Conservation (phyloP, 441 rosid species). For the Capsella rubella region DNA sequence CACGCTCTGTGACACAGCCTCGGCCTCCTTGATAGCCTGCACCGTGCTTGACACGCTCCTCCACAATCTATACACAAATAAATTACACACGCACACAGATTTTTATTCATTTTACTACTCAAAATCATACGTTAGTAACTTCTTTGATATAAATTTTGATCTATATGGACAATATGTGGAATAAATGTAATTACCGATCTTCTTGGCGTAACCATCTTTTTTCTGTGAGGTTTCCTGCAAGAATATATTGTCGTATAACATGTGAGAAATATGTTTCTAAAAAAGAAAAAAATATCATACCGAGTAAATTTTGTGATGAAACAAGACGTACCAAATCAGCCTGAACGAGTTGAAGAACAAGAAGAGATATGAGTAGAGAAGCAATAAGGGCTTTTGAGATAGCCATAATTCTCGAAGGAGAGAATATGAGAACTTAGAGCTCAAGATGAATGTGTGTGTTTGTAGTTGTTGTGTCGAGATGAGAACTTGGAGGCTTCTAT, state of each 20-base stretch:
- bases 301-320: neutral
- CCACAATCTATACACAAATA: slow-evolving; percentile 51
- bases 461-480: slow-evolving; percentile 34
- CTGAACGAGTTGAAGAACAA: slow-evolving; percentile 53
- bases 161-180: neutral
- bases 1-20: slow-evolving; percentile 65
- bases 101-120: neutral
- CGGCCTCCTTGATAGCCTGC: slow-evolving; percentile 58
- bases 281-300: no score
- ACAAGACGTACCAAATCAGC: slow-evolving; percentile 52
- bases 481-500: slow-evolving; percentile 38
- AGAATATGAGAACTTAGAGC: slow-evolving; percentile 1
- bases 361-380: slow-evolving; percentile 62
- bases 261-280: neutral
- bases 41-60: slow-evolving; percentile 54
- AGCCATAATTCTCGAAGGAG: slow-evolving; percentile 52
- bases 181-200: neutral
- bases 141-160: neutral
- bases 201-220: slow-evolving; percentile 14
- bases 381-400: slow-evolving; percentile 53
- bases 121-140: neutral
- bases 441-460: slow-evolving; percentile 4
- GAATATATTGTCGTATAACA: neutral
- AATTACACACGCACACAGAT: neutral
- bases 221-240: slow-evolving; percentile 34